These are phyloP conservation scores for Glebionis coronaria DNA, from an alignment of 129 eudicot genomes.

Conservation along the genomic window DNA sequence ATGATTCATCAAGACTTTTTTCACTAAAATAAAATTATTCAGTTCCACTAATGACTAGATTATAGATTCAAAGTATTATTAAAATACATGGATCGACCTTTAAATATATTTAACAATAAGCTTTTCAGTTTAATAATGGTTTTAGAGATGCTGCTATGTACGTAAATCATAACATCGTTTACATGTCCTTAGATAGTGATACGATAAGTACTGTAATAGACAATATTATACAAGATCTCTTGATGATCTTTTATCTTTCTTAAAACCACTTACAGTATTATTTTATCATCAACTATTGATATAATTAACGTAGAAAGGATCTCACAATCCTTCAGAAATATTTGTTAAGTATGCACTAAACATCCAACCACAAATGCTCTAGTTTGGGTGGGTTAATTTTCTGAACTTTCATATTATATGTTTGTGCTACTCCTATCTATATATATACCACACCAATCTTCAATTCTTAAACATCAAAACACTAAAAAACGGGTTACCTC, in stretches of 20 bases:
- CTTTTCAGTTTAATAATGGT: constrained; percentile 11
- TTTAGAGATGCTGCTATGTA: background rate
- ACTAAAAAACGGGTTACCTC: background rate
- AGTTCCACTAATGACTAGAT: background rate
- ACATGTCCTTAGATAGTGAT: background rate
- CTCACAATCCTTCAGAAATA: constrained; percentile 8
- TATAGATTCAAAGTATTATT: background rate
- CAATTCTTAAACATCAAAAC: background rate
- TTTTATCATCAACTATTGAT: background rate
- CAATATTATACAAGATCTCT: constrained; percentile 3
- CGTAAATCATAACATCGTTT: background rate
- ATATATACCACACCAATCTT: constrained; percentile 13
- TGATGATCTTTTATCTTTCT: constrained; percentile 14
- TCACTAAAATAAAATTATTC: background rate
- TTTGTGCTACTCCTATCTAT: constrained; percentile 11
- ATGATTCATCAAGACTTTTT: background rate
- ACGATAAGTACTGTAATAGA: background rate
- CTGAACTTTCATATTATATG: constrained; percentile 19
- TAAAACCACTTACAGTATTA: background rate
- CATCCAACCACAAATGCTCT: constrained; percentile 7
- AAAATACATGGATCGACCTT: background rate
- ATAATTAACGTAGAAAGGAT: constrained; percentile 12
- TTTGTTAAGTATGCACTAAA: background rate
- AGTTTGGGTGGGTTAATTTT: constrained; percentile 21
- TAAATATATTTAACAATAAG: background rate